phyloP scores from a whole-genome alignment of 768 basidiomycete genomes.

The Trametes coccinea region DNA sequence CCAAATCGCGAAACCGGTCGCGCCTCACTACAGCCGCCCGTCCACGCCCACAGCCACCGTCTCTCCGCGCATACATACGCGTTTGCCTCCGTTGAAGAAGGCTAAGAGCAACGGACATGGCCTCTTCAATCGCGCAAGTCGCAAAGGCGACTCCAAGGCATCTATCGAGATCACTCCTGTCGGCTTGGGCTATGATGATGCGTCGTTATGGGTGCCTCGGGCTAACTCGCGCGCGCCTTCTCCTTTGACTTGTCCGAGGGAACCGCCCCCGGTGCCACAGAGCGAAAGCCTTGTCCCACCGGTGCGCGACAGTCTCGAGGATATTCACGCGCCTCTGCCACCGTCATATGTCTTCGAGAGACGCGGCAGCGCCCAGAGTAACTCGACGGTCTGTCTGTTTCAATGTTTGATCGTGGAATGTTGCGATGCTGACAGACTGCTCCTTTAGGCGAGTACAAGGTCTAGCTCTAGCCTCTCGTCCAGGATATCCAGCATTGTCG shows the following conservation, averaged over 20 bases:
- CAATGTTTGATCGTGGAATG: not conserved
- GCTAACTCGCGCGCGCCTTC: constrained; percentile 14
- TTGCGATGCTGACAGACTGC: not conserved
- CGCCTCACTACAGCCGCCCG: constrained; percentile 23
- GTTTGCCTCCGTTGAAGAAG: constrained; percentile 23
- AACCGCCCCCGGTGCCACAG: constrained; percentile 22
- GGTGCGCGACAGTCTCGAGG: constrained; percentile 6
- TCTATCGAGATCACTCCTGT: not conserved
- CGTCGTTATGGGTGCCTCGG: not conserved
- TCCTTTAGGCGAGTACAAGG: constrained; percentile 23
- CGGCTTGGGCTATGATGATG: constrained; percentile 8
- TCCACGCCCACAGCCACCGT: constrained; percentile 6
- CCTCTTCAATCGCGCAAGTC: constrained; percentile 1
- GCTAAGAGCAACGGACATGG: constrained; percentile 18
- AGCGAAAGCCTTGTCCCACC: not conserved
- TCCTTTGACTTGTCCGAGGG: constrained; percentile 26
- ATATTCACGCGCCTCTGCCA: constrained; percentile 10
- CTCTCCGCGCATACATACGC: constrained; percentile 16
- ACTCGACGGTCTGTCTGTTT: constrained; percentile 23
- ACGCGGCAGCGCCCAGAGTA: constrained; percentile 29
- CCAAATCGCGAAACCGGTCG: constrained; percentile 1
- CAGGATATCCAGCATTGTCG: constrained; percentile 23
- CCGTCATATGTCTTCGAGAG: constrained; percentile 29
- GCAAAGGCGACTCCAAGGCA: not conserved
- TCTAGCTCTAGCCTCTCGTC: constrained; percentile 27